Conservation (phyloP, 345 rosid genomes). For the Rhodamnia argentea region DNA sequence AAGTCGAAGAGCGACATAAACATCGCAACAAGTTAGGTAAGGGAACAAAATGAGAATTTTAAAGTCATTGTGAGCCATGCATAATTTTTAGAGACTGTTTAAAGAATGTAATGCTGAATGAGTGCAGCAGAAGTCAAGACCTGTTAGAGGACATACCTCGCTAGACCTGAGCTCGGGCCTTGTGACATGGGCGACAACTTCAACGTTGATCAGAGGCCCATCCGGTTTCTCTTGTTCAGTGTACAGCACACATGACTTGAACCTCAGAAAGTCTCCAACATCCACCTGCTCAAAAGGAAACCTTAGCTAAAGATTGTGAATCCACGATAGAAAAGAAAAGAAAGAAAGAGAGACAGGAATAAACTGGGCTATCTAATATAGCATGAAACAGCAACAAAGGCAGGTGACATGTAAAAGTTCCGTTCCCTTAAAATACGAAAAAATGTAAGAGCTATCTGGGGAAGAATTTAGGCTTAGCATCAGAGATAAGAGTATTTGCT, state of each 20-base stretch:
- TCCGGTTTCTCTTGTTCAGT: slow-evolving; percentile 58
- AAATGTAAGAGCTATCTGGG: not conserved
- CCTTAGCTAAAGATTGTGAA: not conserved
- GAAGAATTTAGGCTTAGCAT: not conserved
- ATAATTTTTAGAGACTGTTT: not conserved
- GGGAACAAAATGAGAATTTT: not conserved
- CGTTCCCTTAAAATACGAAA: not conserved
- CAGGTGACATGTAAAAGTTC: not conserved
- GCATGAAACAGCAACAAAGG: not conserved
- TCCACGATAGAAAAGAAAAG: not conserved
- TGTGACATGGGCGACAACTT: slow-evolving; percentile 96
- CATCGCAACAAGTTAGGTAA: not conserved
- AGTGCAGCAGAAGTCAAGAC: not conserved
- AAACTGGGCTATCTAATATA: not conserved
- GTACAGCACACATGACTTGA: slow-evolving; percentile 72
- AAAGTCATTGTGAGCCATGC: not conserved
- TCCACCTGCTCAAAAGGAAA: slow-evolving; percentile 45
- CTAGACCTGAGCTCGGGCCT: slow-evolving; percentile 86
- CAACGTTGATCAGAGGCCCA: slow-evolving; percentile 65
- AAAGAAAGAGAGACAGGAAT: not conserved
- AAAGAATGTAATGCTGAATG: not conserved
- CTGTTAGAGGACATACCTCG: slow-evolving; percentile 37
- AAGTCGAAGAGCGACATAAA: not conserved
- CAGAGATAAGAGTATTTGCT: not conserved
- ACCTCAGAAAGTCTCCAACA: slow-evolving; percentile 72